A percentile compares a stretch with the other conserved stretches of the same genome.
phyloP scores from a whole-genome alignment of 2,329 filamentous ascomycete species.

The Penicillium nordicum region DNA sequence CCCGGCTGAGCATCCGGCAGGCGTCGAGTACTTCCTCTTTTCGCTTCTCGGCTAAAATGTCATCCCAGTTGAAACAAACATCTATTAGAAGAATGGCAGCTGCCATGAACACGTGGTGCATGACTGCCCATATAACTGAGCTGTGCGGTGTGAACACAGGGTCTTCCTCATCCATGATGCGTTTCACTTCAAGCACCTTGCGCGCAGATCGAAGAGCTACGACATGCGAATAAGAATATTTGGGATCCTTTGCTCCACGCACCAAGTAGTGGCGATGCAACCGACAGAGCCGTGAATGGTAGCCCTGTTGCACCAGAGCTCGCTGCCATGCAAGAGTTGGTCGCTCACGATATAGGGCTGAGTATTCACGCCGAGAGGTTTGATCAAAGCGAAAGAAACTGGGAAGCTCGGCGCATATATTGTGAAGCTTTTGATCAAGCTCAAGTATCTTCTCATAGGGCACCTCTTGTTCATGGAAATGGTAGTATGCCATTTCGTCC shows the following conservation, averaged over 20 bases:
- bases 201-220: slow-evolving; percentile 39
- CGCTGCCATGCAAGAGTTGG: slow-evolving; percentile 37
- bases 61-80: slow-evolving; percentile 40
- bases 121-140: slow-evolving; percentile 32
- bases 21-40: slow-evolving; percentile 38
- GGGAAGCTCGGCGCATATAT: slow-evolving; percentile 32
- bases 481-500: slow-evolving; percentile 33
- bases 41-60: slow-evolving; percentile 35
- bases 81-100: slow-evolving; percentile 41
- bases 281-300: slow-evolving; percentile 37
- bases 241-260: slow-evolving; percentile 33
- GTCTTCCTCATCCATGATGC: slow-evolving; percentile 33
- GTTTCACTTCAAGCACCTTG: slow-evolving; percentile 37
- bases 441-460: slow-evolving; percentile 40
- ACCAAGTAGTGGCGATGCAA: slow-evolving; percentile 42
- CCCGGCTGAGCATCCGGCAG: slow-evolving; percentile 38
- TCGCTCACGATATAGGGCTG: slow-evolving; percentile 27
- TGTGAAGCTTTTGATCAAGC: slow-evolving; percentile 35
- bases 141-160: slow-evolving; percentile 25
- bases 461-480: slow-evolving; percentile 26
- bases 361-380: slow-evolving; percentile 24
- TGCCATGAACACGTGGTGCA: slow-evolving; percentile 43
- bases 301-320: slow-evolving; percentile 35
- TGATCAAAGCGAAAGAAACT: slow-evolving; percentile 38
- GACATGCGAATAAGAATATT: slow-evolving; percentile 39